phyloP scores from a whole-genome alignment of 768 basidiomycete species.

The Lactarius deliciosus region DNA sequence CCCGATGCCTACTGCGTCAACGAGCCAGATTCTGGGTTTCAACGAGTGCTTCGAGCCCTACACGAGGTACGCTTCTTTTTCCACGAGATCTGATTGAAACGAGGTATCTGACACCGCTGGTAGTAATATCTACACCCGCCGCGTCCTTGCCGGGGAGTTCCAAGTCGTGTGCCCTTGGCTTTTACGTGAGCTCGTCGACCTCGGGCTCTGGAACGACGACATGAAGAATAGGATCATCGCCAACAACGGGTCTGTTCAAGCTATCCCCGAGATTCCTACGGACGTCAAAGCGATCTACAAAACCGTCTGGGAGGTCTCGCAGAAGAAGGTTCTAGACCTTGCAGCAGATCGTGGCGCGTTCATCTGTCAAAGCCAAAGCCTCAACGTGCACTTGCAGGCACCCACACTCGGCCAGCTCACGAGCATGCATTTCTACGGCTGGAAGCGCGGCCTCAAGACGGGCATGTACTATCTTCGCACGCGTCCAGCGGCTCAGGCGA shows the following conservation, averaged over 20 bases:
- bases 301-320: slow-evolving; percentile 99
- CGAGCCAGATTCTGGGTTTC: slow-evolving; percentile 95
- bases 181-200: slow-evolving; percentile 94
- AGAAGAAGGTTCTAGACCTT: slow-evolving; percentile 97
- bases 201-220: slow-evolving; percentile 93
- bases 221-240: slow-evolving; percentile 99
- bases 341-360: slow-evolving; percentile 98
- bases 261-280: slow-evolving; percentile 83
- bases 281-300: slow-evolving; percentile 98
- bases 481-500: slow-evolving; percentile 90
- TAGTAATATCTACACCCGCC: slow-evolving; percentile 98
- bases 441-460: slow-evolving; percentile 99
- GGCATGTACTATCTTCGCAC: slow-evolving; percentile 99
- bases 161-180: slow-evolving; percentile 99
- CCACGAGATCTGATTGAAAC: neutral
- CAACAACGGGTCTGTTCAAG: slow-evolving; percentile 86
- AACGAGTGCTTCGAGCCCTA: slow-evolving; percentile 99
- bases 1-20: slow-evolving; percentile 99
- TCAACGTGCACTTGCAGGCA: slow-evolving; percentile 90
- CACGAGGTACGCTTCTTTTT: slow-evolving; percentile 60
- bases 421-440: slow-evolving; percentile 98
- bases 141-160: slow-evolving; percentile 99
- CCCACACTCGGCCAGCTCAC: slow-evolving; percentile 92
- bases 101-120: slow-evolving; percentile 16
- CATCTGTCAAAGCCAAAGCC: slow-evolving; percentile 93